Evolutionary conservation across 352 stramenopile genomes (phyloP).

Genomic region (Elongisporangium senticosum): DNA sequence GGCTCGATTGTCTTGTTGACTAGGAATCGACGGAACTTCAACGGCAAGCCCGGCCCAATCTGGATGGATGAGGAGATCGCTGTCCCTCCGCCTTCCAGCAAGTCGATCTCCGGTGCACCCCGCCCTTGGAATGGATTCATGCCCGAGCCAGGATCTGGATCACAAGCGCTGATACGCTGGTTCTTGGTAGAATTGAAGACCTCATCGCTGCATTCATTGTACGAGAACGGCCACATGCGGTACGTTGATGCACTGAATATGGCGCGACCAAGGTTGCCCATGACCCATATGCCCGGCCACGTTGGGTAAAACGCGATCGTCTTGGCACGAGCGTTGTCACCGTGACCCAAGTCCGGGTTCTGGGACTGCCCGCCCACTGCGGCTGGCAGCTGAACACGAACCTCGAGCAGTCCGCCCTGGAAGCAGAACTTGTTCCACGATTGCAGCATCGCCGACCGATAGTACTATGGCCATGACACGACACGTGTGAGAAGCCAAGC

Average conservation of each 20-base stretch:
- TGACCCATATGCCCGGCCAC: constrained; percentile 94
- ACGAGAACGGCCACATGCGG: constrained; percentile 95
- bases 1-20: constrained; percentile 25
- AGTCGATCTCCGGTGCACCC: constrained; percentile 94
- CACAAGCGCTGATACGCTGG: constrained; percentile 86
- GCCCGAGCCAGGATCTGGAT: constrained; percentile 87
- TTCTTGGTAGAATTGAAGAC: constrained; percentile 65
- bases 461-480: constrained; percentile 40
- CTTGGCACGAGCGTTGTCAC: constrained; percentile 46
- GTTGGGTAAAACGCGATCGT: constrained; percentile 52
- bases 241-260: constrained; percentile 92
- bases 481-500: constrained; percentile 2
- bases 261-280: constrained; percentile 93
- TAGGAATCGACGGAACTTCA: constrained; percentile 34
- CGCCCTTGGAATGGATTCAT: constrained; percentile 86
- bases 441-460: constrained; percentile 86
- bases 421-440: constrained; percentile 96
- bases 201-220: constrained; percentile 88
- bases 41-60: constrained; percentile 55
- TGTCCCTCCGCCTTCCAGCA: constrained; percentile 84
- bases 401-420: constrained; percentile 90
- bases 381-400: constrained; percentile 87
- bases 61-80: constrained; percentile 74
- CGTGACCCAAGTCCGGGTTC: constrained; percentile 65
- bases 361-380: constrained; percentile 54